Evolutionary conservation across 148 eudicot species (phyloP), one percentile per base, ranked within the genome.

Genomic region (Rhododendron griersonianum): DNA sequence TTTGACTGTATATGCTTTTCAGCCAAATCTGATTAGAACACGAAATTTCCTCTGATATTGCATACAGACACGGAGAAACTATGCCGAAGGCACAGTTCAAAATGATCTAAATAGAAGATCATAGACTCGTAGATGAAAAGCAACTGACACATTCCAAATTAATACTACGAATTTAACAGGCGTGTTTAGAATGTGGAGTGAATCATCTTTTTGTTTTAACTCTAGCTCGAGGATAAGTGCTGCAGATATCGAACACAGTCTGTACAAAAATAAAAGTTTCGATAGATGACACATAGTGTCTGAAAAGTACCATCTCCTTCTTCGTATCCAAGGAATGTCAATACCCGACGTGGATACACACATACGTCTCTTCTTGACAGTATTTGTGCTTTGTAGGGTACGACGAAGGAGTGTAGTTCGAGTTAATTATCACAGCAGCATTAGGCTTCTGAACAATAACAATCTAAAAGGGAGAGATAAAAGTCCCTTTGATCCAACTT

Each of bases 1-100:
- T 87, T 82, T 35, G 86, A 91, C 76, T 92, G 95, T 61, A 78
- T 86, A 1, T 90, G 94, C 87, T 91, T 93, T 78, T 86, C 94
- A 1, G 82, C 82, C 18, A 91, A 87, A 53, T 88, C 89, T 82
- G 61, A 69, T 19, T 89, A 69, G 88, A 78, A 18, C 16, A 41
- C 7, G 19, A 18, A 4, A 28, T 16, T 2, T 67, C n/a, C 41
- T 44, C 15, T 65, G 47, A 3, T 23, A 8, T 65, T 78, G 30
- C 69, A 45, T 78, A 10, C 21, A 7, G 53, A 37, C 16, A 3
- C 18, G 3, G 55, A 13, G 55, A 50, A 11, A 50, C 55, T 11
- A 78, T 23, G 81, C 23, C 0, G 33, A 78, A 13, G 81, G 30
- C 55, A 23, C 35, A 23, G 57, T 78, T 28, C 81, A 45, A 25